These are phyloP conservation scores for Oidiodendron maius DNA, from an alignment of 495 filamentous ascomycete genomes.

Conservation along the genomic window DNA sequence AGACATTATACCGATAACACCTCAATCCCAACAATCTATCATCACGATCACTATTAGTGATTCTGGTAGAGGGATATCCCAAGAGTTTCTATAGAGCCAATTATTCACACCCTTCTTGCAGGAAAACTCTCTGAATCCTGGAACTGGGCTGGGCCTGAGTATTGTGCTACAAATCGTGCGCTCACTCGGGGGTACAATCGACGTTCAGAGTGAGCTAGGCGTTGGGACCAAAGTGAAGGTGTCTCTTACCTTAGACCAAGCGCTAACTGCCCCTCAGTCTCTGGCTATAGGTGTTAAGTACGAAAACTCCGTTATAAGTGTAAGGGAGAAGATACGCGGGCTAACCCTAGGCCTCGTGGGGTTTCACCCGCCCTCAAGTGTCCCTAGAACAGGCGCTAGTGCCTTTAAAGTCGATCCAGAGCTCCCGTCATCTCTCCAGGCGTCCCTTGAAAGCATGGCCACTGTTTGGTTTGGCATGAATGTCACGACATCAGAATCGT, in stretches of 20 bases:
- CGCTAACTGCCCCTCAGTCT: not conserved
- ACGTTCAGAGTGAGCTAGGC: constrained; percentile 49
- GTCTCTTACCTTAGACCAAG: constrained; percentile 31
- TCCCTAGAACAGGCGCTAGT: constrained; percentile 25
- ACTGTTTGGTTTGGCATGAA: constrained; percentile 36
- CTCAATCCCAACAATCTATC: constrained; percentile 5
- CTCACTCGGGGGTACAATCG: constrained; percentile 52
- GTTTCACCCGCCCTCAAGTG: no score
- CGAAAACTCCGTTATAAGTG: constrained; percentile 7
- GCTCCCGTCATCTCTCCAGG: constrained; percentile 27
- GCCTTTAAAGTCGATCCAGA: constrained; percentile 24
- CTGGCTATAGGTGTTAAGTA: not conserved
- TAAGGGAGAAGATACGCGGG: constrained; percentile 19
- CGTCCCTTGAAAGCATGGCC: constrained; percentile 24
- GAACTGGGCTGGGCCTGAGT: constrained; percentile 64
- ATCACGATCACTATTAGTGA: constrained; percentile 24
- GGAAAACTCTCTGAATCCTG: constrained; percentile 57
- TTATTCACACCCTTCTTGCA: constrained; percentile 69
- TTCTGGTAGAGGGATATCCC: constrained; percentile 50
- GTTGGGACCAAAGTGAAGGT: constrained; percentile 57
- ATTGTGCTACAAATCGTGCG: constrained; percentile 62
- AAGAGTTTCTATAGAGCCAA: constrained; percentile 57
- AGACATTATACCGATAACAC: not conserved
- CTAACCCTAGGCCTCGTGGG: constrained; percentile 25
- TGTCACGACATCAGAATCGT: not conserved